These are phyloP conservation scores for Nidula niveotomentosa DNA, from an alignment of 1,284 basidiomycete genomes.

Conservation along the genomic window DNA sequence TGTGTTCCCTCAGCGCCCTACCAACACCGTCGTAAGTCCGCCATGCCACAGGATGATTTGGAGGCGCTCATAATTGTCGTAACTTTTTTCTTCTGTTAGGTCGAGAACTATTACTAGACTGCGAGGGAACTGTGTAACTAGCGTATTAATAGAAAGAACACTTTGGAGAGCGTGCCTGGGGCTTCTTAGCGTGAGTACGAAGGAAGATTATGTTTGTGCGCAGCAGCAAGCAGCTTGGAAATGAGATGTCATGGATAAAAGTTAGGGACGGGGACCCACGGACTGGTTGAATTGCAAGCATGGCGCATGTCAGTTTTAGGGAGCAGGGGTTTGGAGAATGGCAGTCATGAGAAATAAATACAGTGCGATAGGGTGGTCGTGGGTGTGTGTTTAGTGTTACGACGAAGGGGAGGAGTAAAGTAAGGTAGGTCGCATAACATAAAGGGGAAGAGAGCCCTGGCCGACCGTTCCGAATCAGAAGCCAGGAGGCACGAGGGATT, in stretches of 20 bases:
- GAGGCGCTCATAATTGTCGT: no score
- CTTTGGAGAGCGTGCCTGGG: not conserved
- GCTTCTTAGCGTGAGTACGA: not conserved
- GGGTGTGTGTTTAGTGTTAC: constrained; percentile 2
- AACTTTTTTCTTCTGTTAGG: constrained; percentile 4
- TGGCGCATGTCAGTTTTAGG: no score
- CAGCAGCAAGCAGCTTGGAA: constrained; percentile 9
- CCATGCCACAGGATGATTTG: not conserved
- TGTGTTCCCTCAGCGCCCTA: constrained; percentile 45
- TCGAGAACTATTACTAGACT: constrained; percentile 17
- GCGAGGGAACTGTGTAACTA: constrained; percentile 4
- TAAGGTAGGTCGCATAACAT: not conserved
- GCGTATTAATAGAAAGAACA: constrained; percentile 10
- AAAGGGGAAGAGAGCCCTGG: not conserved
- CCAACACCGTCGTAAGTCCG: constrained; percentile 24
- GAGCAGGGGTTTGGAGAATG: constrained; percentile 1
- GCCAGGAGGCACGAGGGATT: constrained; percentile 74
- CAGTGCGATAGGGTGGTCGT: constrained; percentile 8
- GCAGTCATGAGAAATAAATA: constrained; percentile 18
- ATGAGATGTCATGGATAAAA: constrained; percentile 1
- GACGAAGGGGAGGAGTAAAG: not conserved
- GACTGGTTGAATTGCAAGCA: no score
- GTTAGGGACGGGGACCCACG: no score
- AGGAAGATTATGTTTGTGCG: constrained; percentile 1
- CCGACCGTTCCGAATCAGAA: constrained; percentile 40